phyloP scores from a whole-genome alignment of 768 basidiomycete species.

The Saitozyma podzolica region DNA sequence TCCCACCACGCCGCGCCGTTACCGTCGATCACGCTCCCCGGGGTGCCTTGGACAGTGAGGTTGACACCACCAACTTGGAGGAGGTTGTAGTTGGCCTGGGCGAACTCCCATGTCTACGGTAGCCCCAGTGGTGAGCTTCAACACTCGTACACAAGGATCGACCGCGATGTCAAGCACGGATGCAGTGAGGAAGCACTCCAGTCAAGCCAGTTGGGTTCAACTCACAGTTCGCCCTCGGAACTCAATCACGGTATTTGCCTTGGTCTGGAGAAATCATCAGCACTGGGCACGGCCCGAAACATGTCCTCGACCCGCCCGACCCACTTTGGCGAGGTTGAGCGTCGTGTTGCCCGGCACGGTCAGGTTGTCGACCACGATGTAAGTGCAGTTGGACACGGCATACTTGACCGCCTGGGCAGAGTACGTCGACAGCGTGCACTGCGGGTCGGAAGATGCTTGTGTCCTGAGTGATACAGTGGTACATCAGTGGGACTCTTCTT shows the following conservation, averaged over 20 bases:
- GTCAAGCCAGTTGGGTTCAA: too few species aligned
- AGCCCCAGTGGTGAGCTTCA: neutral
- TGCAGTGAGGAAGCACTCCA: too few species aligned
- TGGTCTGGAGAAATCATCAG: neutral
- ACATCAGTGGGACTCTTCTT: neutral
- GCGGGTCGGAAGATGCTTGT: neutral
- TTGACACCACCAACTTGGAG: neutral
- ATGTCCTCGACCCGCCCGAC: too few species aligned
- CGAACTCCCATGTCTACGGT: constrained; percentile 1
- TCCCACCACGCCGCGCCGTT: constrained; percentile 1
- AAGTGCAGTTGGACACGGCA: neutral
- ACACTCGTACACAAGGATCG: too few species aligned
- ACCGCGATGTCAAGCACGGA: too few species aligned
- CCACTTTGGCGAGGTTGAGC: neutral
- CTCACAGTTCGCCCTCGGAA: neutral
- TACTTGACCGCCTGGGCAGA: neutral
- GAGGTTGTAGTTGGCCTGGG: neutral
- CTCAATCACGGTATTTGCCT: neutral
- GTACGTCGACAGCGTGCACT: neutral
- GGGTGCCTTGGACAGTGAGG: constrained; percentile 1
- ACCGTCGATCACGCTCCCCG: neutral
- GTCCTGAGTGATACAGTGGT: too few species aligned
- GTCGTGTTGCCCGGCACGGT: neutral
- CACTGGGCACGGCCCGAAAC: too few species aligned
- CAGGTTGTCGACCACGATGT: neutral